Evolutionary conservation across 305 asterid species (phyloP).

Genomic region (Fraxinus dipetala): DNA sequence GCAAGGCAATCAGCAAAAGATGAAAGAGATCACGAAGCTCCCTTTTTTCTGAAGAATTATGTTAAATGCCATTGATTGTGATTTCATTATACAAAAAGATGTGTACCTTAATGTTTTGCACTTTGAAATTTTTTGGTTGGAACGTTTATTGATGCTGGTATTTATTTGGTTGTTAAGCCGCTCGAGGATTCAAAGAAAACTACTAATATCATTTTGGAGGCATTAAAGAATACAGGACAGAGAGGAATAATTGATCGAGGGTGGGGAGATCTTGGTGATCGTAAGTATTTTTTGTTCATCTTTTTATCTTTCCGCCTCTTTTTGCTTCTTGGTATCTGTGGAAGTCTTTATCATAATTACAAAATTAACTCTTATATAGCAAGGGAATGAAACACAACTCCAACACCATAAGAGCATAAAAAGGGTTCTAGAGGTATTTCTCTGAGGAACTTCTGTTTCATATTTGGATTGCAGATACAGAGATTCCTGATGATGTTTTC

Average conservation of each 20-base stretch:
- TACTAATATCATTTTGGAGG: slow-evolving; percentile 71
- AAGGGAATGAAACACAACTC: neutral
- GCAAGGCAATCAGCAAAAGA: neutral
- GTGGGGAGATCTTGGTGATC: slow-evolving; percentile 93
- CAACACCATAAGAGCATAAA: neutral
- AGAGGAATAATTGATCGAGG: slow-evolving; percentile 97
- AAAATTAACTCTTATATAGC: neutral
- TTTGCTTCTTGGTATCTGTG: slow-evolving; percentile 6
- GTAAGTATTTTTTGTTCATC: slow-evolving; percentile 48
- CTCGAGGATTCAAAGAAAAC: slow-evolving; percentile 81
- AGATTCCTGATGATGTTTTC: slow-evolving; percentile 69
- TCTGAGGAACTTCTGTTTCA: slow-evolving; percentile 6
- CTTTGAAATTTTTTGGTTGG: neutral
- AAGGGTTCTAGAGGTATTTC: neutral
- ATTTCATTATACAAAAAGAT: neutral
- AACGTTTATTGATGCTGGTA: neutral
- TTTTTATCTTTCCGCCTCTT: slow-evolving; percentile 8
- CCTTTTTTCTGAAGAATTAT: neutral
- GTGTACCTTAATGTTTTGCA: neutral
- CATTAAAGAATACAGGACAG: slow-evolving; percentile 76
- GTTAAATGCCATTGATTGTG: neutral
- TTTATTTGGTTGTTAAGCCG: slow-evolving; percentile 50
- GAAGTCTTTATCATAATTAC: neutral
- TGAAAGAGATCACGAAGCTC: neutral
- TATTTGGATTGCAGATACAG: slow-evolving; percentile 50